A percentile compares a stretch with the other conserved stretches of the same genome.
Evolutionary conservation across 371 early-diverging fungal species (phyloP).

Genomic region (Smittium mucronatum): DNA sequence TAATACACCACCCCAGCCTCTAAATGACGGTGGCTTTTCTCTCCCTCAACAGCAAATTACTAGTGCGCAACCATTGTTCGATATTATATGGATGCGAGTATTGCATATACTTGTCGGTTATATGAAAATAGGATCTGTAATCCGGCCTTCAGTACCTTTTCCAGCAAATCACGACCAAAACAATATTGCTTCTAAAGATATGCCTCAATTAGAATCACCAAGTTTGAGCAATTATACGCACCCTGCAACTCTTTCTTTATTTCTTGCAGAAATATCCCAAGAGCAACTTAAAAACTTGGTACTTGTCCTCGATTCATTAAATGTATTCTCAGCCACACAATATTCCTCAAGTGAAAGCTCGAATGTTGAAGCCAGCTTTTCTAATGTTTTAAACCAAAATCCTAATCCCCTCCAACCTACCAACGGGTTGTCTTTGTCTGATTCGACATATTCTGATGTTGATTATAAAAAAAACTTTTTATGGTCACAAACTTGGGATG

Average conservation of each 20-base stretch:
- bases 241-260: constrained; percentile 15
- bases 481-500: constrained; percentile 22
- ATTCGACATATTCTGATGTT: constrained; percentile 4
- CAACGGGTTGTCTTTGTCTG: not conserved
- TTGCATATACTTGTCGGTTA: constrained; percentile 21
- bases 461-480: constrained; percentile 13
- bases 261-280: constrained; percentile 33
- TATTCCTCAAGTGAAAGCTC: not conserved
- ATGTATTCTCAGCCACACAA: constrained; percentile 19
- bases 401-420: not conserved
- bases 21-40: not conserved
- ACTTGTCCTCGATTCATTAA: constrained; percentile 28
- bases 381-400: not conserved
- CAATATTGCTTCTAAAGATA: not conserved
- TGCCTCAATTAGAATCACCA: constrained; percentile 1
- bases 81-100: constrained; percentile 27
- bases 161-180: not conserved
- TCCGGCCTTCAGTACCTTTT: not conserved
- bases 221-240: constrained; percentile 6
- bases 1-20: not conserved
- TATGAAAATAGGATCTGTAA: constrained; percentile 17
- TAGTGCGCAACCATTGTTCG: constrained; percentile 13
- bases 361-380: not conserved
- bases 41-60: constrained; percentile 9
- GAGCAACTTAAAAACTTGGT: constrained; percentile 31